Evolutionary conservation across 768 basidiomycete species (phyloP).

Genomic region (Rickenella mellea): DNA sequence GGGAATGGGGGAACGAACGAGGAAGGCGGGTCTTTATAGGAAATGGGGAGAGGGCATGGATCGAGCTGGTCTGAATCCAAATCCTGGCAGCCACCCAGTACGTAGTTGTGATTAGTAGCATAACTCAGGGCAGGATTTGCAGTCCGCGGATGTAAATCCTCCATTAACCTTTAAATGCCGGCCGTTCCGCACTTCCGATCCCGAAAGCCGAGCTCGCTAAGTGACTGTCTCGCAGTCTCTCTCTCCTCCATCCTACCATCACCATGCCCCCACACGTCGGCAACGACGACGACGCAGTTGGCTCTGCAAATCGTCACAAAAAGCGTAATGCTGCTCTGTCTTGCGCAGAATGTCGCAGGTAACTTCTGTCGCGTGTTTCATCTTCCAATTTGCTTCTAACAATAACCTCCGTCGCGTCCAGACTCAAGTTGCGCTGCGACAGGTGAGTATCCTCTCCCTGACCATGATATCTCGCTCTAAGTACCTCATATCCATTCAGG

Average conservation of each 20-base stretch:
- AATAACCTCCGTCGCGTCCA: constrained; percentile 18
- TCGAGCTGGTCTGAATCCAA: too few species aligned
- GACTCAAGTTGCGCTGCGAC: constrained; percentile 62
- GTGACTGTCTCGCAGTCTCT: too few species aligned
- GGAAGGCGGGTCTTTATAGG: constrained; percentile 11
- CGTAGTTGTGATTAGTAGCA: too few species aligned
- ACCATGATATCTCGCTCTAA: background rate
- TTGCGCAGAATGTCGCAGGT: constrained; percentile 67
- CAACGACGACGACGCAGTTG: background rate
- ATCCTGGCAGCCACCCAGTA: too few species aligned
- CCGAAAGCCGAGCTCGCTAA: too few species aligned
- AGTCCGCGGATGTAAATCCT: too few species aligned
- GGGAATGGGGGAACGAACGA: constrained; percentile 11
- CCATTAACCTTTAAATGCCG: too few species aligned
- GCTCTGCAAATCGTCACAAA: background rate
- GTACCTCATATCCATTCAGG: constrained; percentile 8
- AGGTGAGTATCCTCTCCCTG: constrained; percentile 25
- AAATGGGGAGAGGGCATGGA: too few species aligned
- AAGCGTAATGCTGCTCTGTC: constrained; percentile 38
- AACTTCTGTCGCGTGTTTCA: constrained; percentile 12
- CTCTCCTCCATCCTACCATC: background rate
- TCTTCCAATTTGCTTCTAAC: constrained; percentile 9
- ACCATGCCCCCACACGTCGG: background rate
- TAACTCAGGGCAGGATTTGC: too few species aligned
- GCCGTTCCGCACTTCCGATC: too few species aligned